Conservation (phyloP, 116 monocot species). For the Papilionanthe hybrid region DNA sequence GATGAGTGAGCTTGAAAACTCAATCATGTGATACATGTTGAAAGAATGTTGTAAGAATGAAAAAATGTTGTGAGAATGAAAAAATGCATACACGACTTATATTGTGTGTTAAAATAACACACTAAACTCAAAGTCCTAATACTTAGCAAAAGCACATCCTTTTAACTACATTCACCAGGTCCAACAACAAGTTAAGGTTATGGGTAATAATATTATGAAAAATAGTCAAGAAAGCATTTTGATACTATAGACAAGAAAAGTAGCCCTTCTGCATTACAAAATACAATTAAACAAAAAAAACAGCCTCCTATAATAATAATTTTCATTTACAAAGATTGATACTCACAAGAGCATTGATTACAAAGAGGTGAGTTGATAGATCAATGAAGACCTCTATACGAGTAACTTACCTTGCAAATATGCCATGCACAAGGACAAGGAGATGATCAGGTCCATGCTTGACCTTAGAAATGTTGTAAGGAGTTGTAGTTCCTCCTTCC, state of each 20-base stretch:
- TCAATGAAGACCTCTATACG: background rate
- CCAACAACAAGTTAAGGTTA: background rate
- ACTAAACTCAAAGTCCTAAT: background rate
- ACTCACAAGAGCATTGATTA: background rate
- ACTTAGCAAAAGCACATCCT: background rate
- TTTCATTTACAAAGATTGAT: background rate
- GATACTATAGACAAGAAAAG: background rate
- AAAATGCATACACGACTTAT: background rate
- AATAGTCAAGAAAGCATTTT: background rate
- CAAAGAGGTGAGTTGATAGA: background rate
- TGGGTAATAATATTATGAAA: background rate
- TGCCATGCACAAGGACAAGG: constrained; percentile 96
- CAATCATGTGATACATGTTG: background rate
- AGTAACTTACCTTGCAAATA: constrained; percentile 60
- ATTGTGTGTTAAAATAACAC: background rate
- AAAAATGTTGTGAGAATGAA: background rate
- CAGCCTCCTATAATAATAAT: background rate
- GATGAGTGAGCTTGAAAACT: background rate
- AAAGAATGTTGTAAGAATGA: background rate
- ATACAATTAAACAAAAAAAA: background rate
- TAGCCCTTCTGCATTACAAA: background rate
- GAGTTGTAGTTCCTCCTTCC: constrained; percentile 6
- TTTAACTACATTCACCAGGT: background rate
- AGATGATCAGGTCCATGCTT: constrained; percentile 74
- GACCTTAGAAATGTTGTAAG: constrained; percentile 18